Evolutionary conservation across 2,329 filamentous ascomycete genomes (phyloP), one percentile per base, ranked within the genome.

Genomic region (Aspergillus costaricaensis): DNA sequence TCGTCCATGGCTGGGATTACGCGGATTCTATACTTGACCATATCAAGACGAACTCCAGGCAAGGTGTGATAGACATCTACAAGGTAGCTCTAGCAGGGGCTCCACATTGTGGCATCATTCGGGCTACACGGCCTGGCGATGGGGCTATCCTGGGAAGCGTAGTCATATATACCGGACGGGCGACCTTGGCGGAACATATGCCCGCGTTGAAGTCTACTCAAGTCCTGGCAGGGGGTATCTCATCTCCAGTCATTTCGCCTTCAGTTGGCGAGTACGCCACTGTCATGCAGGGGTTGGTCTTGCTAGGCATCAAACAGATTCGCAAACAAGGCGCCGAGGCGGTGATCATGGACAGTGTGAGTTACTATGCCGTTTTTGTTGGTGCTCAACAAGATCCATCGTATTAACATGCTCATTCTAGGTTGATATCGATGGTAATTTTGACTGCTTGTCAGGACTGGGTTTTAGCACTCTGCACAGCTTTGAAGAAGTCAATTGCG

Each of bases 221-320:
- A 19, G 82, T 84, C 48, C 63, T 68, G 12, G 84, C 89, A 5
- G 91, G 91, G 4, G 92, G 91, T 6, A 91, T 96, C 49, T 87
- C 92, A 14, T 91, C 90, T 21, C 91, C 91, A 0, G 86, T 95
- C 10, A 89, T 95, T 49, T 87, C 88, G 1, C 83, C 89, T 0
- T 84, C 85, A 1, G 83, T 86, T 1, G 86, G 85, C 51, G 86
- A 89, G 61, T 90, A 91, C 70, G 86, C 88, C 27, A 88, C 84
- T 0, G 76, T 95, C 30, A 82, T 94, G 61, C 91, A 96, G 76
- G 91, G 91, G 0, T 77, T 96, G 64, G 89, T 91, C 14, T 77
- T 96, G 62, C 86, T 96, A 78, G 91, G 90, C 0, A 87, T 95
- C 69, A 85, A 90, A 59, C 91, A 95, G 77, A 90, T 92, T 74